Conservation (phyloP, 2,329 filamentous ascomycete species). For the Blastomyces percursus region DNA sequence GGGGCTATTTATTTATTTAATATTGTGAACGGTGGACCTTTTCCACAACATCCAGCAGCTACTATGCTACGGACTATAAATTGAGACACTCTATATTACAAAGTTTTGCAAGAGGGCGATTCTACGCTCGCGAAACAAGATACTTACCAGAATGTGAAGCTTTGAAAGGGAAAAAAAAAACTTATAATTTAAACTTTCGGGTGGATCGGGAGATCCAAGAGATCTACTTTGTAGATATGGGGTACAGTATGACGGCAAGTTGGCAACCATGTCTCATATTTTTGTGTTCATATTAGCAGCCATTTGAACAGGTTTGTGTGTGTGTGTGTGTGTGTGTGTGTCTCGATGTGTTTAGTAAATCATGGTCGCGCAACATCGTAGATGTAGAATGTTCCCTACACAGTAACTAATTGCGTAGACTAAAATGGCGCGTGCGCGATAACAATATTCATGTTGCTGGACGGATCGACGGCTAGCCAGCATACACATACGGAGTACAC, state of each 20-base stretch:
- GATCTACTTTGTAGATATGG: too few relatives aligned
- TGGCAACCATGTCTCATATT: not conserved
- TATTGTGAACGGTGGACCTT: too few relatives aligned
- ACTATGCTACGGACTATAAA: not conserved
- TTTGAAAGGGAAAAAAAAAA: not conserved
- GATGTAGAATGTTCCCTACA: too few relatives aligned
- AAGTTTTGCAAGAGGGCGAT: not conserved
- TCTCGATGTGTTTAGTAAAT: too few relatives aligned
- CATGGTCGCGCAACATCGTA: too few relatives aligned
- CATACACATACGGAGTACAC: not conserved
- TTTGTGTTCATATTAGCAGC: not conserved
- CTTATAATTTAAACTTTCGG: not conserved
- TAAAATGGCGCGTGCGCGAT: not conserved
- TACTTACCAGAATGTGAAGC: not conserved
- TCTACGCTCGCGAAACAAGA: not conserved
- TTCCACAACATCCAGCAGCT: too few relatives aligned
- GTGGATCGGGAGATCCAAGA: not conserved
- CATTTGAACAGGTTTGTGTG: not conserved
- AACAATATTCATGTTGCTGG: not conserved
- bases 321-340: too few relatives aligned
- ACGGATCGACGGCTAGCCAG: too few relatives aligned
- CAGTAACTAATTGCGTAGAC: not conserved
- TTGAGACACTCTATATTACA: not conserved
- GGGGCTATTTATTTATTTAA: not conserved
- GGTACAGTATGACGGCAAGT: not conserved